A percentile compares a stretch with the other conserved stretches of the same genome.
Conservation (phyloP, 1,139 yeast genomes). For the Maudiozyma humilis region DNA sequence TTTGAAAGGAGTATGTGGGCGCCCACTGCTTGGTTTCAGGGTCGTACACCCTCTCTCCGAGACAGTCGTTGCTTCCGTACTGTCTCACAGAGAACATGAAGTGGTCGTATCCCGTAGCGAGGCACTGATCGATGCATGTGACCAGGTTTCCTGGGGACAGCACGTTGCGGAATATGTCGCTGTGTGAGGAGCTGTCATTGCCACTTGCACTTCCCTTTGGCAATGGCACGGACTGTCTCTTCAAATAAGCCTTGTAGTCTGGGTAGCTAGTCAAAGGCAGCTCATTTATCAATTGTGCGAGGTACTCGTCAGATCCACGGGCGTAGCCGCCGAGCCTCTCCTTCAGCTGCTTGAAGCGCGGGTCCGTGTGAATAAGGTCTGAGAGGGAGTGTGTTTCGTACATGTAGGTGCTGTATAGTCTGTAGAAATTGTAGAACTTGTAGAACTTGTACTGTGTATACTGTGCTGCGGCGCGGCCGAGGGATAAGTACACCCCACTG, state of each 20-base stretch:
- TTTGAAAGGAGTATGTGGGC: constrained; percentile 40
- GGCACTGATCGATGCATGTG: constrained; percentile 41
- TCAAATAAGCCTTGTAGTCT: constrained; percentile 15
- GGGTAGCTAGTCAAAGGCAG: constrained; percentile 25
- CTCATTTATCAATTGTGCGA: constrained; percentile 16
- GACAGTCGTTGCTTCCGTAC: constrained; percentile 37
- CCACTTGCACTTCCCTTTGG: constrained; percentile 32
- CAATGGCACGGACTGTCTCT: constrained; percentile 36
- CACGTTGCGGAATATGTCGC: constrained; percentile 47
- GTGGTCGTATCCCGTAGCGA: constrained; percentile 43
- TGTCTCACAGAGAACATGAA: constrained; percentile 38
- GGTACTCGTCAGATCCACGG: constrained; percentile 25
- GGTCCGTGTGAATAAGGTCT: constrained; percentile 11
- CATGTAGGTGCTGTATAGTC: too few species aligned
- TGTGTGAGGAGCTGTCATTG: too few species aligned
- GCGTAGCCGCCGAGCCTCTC: constrained; percentile 14
- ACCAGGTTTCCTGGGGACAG: constrained; percentile 36
- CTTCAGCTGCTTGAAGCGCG: constrained; percentile 16
- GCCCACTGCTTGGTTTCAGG: constrained; percentile 39
- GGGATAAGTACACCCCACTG: too few species aligned
- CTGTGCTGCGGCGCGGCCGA: too few species aligned
- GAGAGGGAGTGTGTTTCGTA: constrained; percentile 9
- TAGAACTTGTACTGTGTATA: too few species aligned
- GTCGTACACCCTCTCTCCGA: constrained; percentile 44
- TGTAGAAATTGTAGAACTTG: not conserved